phyloP scores from a whole-genome alignment of 2,329 filamentous ascomycete species.

The Talaromyces albobiverticillius region DNA sequence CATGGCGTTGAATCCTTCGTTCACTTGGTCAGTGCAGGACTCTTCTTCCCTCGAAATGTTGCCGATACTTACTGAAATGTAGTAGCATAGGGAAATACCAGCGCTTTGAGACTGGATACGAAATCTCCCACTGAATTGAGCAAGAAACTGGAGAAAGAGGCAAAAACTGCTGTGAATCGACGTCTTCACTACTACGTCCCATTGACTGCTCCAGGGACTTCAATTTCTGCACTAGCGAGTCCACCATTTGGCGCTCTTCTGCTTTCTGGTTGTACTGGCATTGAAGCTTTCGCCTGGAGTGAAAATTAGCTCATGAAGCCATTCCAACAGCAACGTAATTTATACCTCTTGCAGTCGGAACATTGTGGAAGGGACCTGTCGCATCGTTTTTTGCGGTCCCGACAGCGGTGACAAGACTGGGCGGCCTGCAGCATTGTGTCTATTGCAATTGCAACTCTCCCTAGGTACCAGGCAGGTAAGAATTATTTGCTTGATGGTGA shows the following conservation, averaged over 20 bases:
- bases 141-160: constrained; percentile 1
- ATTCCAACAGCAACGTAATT: background rate
- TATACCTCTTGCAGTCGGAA: constrained; percentile 8
- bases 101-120: constrained; percentile 7
- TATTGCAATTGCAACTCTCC: background rate
- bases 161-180: background rate
- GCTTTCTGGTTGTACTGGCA: constrained; percentile 3
- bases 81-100: constrained; percentile 10
- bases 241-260: constrained; percentile 9
- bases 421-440: constrained; percentile 1
- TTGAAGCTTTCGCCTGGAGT: background rate
- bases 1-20: constrained; percentile 11
- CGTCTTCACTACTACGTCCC: background rate
- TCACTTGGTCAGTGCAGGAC: background rate
- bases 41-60: background rate
- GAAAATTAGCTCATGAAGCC: background rate
- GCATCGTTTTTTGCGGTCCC: constrained; percentile 8
- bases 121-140: constrained; percentile 4
- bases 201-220: background rate
- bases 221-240: constrained; percentile 10
- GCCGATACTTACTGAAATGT: constrained; percentile 4
- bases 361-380: constrained; percentile 4
- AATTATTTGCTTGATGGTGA: background rate
- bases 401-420: constrained; percentile 6
- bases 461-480: background rate